Conservation (phyloP, 805 yeast species). For the Blastobotrys parvus region DNA sequence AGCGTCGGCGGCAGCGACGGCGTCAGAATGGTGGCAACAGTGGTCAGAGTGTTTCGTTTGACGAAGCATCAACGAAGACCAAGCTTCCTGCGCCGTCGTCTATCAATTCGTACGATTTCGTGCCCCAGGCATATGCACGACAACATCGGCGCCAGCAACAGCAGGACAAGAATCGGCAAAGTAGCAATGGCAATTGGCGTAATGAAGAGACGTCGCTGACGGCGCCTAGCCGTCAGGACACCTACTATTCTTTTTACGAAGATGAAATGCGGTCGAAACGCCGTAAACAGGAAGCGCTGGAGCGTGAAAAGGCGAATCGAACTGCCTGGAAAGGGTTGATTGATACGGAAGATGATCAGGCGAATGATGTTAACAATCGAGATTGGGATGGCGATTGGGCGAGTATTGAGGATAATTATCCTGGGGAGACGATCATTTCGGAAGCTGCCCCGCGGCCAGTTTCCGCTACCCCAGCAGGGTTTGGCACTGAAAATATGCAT, state of each 20-base stretch:
- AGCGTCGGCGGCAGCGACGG: not conserved
- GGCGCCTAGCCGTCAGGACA: not conserved
- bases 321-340: slow-evolving; percentile 13
- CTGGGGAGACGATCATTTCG: too few species aligned
- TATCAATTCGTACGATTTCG: not conserved
- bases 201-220: not conserved
- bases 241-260: slow-evolving; percentile 4
- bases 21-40: not conserved
- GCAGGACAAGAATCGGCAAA: not conserved
- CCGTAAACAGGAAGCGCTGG: slow-evolving; percentile 3
- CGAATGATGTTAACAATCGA: slow-evolving; percentile 5
- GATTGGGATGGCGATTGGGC: not conserved
- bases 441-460: too few species aligned
- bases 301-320: slow-evolving; percentile 4
- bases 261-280: slow-evolving; percentile 3
- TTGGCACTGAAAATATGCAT: too few species aligned
- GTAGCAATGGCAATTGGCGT: too few species aligned
- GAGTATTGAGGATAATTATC: too few species aligned
- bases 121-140: not conserved
- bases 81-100: not conserved
- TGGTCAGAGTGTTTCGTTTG: not conserved
- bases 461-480: too few species aligned
- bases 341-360: slow-evolving; percentile 13
- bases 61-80: too few species aligned
- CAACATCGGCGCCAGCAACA: not conserved